Evolutionary conservation across 345 rosid genomes (phyloP).

Genomic region (Stellera chamaejasme): DNA sequence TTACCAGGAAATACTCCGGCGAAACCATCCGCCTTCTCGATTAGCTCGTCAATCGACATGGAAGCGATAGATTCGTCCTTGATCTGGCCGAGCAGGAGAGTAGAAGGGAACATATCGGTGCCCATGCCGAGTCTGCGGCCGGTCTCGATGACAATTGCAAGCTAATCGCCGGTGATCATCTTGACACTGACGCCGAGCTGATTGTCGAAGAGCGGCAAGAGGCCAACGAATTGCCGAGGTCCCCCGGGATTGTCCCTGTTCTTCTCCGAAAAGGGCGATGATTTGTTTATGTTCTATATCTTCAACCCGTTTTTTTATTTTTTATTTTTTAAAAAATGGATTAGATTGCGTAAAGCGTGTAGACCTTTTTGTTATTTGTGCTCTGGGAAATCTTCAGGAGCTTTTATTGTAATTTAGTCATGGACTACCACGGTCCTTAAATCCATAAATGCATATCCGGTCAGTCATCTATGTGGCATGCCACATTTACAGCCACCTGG

Average conservation of each 20-base stretch:
- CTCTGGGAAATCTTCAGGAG: too few relatives aligned
- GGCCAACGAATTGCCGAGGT: slow-evolving; percentile 90
- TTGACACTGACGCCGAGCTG: slow-evolving; percentile 81
- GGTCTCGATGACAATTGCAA: slow-evolving; percentile 81
- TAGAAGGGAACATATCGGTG: slow-evolving; percentile 78
- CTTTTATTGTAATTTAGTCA: too few relatives aligned
- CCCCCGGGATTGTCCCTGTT: slow-evolving; percentile 61
- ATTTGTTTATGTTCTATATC: too few relatives aligned
- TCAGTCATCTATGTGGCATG: too few relatives aligned
- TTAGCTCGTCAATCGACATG: slow-evolving; percentile 60
- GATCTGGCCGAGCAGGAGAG: slow-evolving; percentile 53
- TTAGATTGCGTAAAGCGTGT: too few relatives aligned
- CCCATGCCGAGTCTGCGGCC: slow-evolving; percentile 93
- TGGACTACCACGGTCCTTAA: too few relatives aligned
- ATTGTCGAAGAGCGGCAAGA: slow-evolving; percentile 86
- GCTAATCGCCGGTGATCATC: slow-evolving; percentile 91
- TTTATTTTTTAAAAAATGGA: too few relatives aligned
- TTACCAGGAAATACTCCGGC: slow-evolving; percentile 91
- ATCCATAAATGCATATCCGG: too few relatives aligned
- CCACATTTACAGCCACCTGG: too few relatives aligned
- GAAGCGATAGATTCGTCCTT: slow-evolving; percentile 48
- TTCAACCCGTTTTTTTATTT: too few relatives aligned
- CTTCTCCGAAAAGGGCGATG: slow-evolving; percentile 59
- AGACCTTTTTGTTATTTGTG: too few relatives aligned
- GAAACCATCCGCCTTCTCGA: slow-evolving; percentile 78